Conservation (phyloP, 371 early-diverging fungal genomes). For the Pancytospora epiphaga region DNA sequence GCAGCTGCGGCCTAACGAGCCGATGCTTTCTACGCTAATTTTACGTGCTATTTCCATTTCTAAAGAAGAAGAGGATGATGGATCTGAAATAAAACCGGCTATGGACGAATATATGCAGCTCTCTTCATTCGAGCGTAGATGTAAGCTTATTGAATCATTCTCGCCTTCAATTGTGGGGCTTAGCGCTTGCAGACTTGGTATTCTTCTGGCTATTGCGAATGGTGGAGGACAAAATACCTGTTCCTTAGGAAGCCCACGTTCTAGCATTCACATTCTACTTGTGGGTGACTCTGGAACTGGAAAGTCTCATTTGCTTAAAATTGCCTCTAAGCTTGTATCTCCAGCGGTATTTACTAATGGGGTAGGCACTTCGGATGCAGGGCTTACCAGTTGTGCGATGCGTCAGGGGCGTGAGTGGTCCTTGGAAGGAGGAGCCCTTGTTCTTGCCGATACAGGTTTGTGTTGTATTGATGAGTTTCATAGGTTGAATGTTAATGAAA, state of each 20-base stretch:
- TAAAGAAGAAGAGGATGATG: constrained; percentile 18
- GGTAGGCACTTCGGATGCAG: constrained; percentile 56
- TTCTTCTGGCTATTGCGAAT: constrained; percentile 47
- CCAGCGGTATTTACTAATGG: constrained; percentile 57
- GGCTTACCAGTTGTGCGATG: constrained; percentile 60
- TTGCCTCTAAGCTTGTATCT: constrained; percentile 34
- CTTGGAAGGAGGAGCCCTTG: constrained; percentile 89
- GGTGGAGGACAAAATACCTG: constrained; percentile 13
- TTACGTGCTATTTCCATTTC: constrained; percentile 38
- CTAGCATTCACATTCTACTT: constrained; percentile 54
- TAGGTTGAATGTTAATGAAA: constrained; percentile 53
- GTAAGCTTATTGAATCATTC: constrained; percentile 42
- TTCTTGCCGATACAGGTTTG: constrained; percentile 87
- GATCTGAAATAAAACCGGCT: constrained; percentile 3
- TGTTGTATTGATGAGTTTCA: constrained; percentile 99
- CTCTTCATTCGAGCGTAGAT: constrained; percentile 29
- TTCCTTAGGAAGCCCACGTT: neutral
- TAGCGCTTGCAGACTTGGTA: constrained; percentile 46
- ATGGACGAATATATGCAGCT: neutral
- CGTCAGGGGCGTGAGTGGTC: constrained; percentile 59
- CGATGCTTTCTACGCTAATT: constrained; percentile 38
- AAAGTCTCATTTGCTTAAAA: constrained; percentile 53
- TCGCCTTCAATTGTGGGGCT: constrained; percentile 46
- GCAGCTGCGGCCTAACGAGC: constrained; percentile 31
- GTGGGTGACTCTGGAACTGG: constrained; percentile 59